Percentiles rank a stretch among this genome's conserved stretches.
These are phyloP conservation scores for Saturnispora besseyi DNA, from an alignment of 805 yeast species.

Conservation along the genomic window DNA sequence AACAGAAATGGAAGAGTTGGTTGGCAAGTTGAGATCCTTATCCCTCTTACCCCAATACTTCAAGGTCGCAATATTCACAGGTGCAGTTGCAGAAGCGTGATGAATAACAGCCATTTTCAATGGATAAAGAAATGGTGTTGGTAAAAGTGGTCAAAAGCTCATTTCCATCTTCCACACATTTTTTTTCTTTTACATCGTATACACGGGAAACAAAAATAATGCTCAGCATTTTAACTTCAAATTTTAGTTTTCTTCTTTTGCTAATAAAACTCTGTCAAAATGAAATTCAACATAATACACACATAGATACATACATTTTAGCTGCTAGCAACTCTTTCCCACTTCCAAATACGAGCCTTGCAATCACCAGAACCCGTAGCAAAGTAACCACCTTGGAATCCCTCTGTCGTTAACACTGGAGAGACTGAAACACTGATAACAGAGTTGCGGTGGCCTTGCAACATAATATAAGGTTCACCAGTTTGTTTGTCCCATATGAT, in stretches of 20 bases:
- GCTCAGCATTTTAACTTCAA: not conserved
- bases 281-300: slow-evolving; percentile 1
- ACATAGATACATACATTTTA: slow-evolving; percentile 2
- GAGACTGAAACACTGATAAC: slow-evolving; percentile 92
- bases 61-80: slow-evolving; percentile 95
- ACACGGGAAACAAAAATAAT: not conserved
- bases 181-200: not conserved
- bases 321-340: slow-evolving; percentile 36
- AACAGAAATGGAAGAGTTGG: slow-evolving; percentile 92
- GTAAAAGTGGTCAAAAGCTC: not conserved
- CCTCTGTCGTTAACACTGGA: slow-evolving; percentile 49
- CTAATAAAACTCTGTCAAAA: not conserved
- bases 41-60: slow-evolving; percentile 99
- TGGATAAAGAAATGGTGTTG: not conserved
- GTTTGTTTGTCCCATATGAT: slow-evolving; percentile 91
- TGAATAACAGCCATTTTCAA: slow-evolving; percentile 30
- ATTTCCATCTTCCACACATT: not conserved
- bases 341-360: slow-evolving; percentile 94
- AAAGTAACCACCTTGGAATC: slow-evolving; percentile 70
- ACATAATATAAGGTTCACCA: slow-evolving; percentile 88
- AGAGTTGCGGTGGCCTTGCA: slow-evolving; percentile 94
- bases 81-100: slow-evolving; percentile 85
- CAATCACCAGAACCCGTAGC: slow-evolving; percentile 98
- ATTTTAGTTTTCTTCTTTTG: not conserved
- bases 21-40: slow-evolving; percentile 78